Percentiles rank a stretch among this genome's conserved stretches.
These are phyloP conservation scores for Parascedosporium putredinis DNA, from an alignment of 2,329 filamentous ascomycete species.

Conservation along the genomic window DNA sequence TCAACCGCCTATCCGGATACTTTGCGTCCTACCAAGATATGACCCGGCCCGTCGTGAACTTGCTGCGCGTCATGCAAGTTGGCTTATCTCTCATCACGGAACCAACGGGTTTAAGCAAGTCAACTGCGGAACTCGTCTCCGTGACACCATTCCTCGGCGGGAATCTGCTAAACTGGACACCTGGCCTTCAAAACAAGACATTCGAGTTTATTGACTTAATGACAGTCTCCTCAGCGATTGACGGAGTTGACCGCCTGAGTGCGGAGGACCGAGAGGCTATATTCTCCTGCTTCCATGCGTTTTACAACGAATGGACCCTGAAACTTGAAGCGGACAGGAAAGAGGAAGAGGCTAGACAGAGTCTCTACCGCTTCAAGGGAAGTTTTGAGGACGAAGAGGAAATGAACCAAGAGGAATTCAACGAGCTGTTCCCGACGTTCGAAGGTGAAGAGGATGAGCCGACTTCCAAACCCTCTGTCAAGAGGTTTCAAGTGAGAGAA, in stretches of 20 bases:
- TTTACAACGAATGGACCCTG: slow-evolving; percentile 73
- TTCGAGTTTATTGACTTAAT: slow-evolving; percentile 42
- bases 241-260: slow-evolving; percentile 33
- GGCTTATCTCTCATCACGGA: slow-evolving; percentile 55
- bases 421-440: slow-evolving; percentile 72
- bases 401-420: slow-evolving; percentile 62
- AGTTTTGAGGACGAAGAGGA: slow-evolving; percentile 67
- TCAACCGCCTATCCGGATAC: slow-evolving; percentile 55
- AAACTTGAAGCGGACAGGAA: slow-evolving; percentile 68
- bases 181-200: slow-evolving; percentile 16
- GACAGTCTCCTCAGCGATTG: slow-evolving; percentile 29
- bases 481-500: slow-evolving; percentile 34
- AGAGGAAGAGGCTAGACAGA: slow-evolving; percentile 61
- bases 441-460: slow-evolving; percentile 41
- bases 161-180: slow-evolving; percentile 4
- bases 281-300: slow-evolving; percentile 56
- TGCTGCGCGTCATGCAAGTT: slow-evolving; percentile 68
- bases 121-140: slow-evolving; percentile 27
- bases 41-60: slow-evolving; percentile 63
- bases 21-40: slow-evolving; percentile 82
- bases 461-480: slow-evolving; percentile 16
- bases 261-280: slow-evolving; percentile 39
- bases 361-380: slow-evolving; percentile 76
- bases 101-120: slow-evolving; percentile 14
- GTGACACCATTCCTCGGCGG: slow-evolving; percentile 49